phyloP scores from a whole-genome alignment of 345 rosid species.

The Salix viminalis region DNA sequence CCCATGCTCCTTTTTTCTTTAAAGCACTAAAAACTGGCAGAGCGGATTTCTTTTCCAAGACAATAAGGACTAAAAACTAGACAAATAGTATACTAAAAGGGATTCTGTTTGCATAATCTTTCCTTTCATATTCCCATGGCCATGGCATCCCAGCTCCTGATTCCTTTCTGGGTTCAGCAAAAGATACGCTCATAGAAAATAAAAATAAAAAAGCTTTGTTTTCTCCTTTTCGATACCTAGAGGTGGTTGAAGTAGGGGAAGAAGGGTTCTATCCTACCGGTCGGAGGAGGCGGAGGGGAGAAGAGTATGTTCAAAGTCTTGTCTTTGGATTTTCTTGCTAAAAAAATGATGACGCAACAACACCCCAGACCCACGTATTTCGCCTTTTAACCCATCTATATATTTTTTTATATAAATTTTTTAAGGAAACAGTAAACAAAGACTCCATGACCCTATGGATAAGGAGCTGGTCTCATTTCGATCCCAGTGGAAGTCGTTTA shows the following conservation, averaged over 20 bases:
- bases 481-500: constrained; percentile 48
- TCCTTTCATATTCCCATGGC: background rate
- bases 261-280: background rate
- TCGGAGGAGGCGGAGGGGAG: background rate
- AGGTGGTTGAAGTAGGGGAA: background rate
- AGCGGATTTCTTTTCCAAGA: background rate
- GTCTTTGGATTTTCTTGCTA: background rate
- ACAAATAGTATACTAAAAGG: background rate
- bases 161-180: background rate
- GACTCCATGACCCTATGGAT: constrained; percentile 85
- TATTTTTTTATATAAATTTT: no score
- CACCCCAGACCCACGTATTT: background rate
- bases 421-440: background rate
- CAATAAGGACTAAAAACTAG: background rate
- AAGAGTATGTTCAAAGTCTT: background rate
- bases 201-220: no score
- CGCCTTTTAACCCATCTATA: background rate
- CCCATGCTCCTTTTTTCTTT: background rate
- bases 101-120: background rate
- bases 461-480: constrained; percentile 92
- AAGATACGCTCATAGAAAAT: background rate
- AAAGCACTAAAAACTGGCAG: background rate
- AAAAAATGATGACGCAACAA: background rate
- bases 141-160: background rate
- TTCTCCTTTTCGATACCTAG: background rate